Base-by-base conservation (phyloP, 2,329 filamentous ascomycete genomes). In the Thermomyces lanuginosus region DNA sequence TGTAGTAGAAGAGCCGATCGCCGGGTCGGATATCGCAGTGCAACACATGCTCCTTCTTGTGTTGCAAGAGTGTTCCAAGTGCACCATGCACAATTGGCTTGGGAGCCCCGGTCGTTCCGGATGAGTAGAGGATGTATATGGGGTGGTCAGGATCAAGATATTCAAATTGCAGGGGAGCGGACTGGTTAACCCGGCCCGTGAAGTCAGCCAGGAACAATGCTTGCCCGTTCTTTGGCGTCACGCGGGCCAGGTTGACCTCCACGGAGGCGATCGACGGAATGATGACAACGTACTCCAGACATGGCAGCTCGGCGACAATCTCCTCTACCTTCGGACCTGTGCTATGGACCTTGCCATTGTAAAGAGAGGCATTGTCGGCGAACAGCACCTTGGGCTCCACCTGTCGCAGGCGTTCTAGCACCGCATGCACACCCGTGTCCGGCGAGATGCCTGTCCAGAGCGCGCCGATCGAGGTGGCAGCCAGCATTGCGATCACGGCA, bases 21-120 rank as follows among this genome's bases (percentile, higher is more conserved):
- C 63, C 59, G 0, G 75, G 66, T 6, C 66, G 63, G 36, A 98
- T 72, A 12, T 83, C 82, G 48, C 78, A 80, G 48, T 95, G 86
- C 3, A 95, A 63, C 24, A 76, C 66, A 46, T 92, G 84, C 49
- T 95, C 89, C 49, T 98, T 98, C 56, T 95, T 95, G 59, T 95
- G 89, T 50, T 95, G 86, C 26, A 95, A 66, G 5, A 98, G 60
- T 0, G 86, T 93, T 5, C 89, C 89, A 8, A 89, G 66, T 0
- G 82, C 76, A 0, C 82, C 86, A 50, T 98, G 89, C 2, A 93
- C 76, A 38, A 98, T 95, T 38, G 84, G 86, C 52, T 95, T 95
- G 5, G 89, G 86, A 10, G 69, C 56, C 2, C 72, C 72, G 0
- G 89, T 95, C 0, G 89, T 98, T 12, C 89, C 89, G 23, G 77